Conservation (phyloP, 768 basidiomycete genomes). For the Termitomyces sp. region DNA sequence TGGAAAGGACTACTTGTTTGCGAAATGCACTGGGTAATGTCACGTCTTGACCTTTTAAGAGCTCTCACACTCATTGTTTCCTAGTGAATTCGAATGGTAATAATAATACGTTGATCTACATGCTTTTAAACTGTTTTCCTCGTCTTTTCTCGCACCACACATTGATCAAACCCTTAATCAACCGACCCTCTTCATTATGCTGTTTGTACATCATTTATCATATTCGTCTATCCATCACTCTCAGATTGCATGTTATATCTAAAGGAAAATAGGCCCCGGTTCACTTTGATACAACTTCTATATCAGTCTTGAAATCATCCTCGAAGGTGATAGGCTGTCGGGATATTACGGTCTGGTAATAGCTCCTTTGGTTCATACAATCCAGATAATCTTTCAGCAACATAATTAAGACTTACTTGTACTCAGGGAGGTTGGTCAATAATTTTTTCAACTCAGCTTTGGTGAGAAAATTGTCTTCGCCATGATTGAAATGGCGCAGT, state of each 20-base stretch:
- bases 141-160: neutral
- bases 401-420: neutral
- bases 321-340: neutral
- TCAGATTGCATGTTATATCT: conserved; percentile 14
- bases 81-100: conserved; percentile 39
- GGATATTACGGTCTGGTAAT: neutral
- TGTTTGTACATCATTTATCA: conserved; percentile 13
- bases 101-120: conserved; percentile 15
- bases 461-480: too few relatives aligned
- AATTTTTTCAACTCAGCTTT: too few relatives aligned
- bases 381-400: neutral
- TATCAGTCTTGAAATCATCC: neutral
- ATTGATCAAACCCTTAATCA: neutral
- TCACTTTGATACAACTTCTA: neutral
- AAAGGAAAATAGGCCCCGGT: conserved; percentile 4
- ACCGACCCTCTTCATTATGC: conserved; percentile 3
- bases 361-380: neutral
- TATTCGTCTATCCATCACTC: conserved; percentile 12
- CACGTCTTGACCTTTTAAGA: neutral
- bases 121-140: conserved; percentile 1
- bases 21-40: conserved; percentile 88
- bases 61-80: neutral
- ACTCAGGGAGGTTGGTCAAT: too few relatives aligned
- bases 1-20: conserved; percentile 95
- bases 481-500: too few relatives aligned